Percentiles rank a stretch among this genome's conserved stretches.
These are phyloP conservation scores for Bonia amplexicaulis DNA, from an alignment of 176 grass and related monocot genomes.

Conservation along the genomic window DNA sequence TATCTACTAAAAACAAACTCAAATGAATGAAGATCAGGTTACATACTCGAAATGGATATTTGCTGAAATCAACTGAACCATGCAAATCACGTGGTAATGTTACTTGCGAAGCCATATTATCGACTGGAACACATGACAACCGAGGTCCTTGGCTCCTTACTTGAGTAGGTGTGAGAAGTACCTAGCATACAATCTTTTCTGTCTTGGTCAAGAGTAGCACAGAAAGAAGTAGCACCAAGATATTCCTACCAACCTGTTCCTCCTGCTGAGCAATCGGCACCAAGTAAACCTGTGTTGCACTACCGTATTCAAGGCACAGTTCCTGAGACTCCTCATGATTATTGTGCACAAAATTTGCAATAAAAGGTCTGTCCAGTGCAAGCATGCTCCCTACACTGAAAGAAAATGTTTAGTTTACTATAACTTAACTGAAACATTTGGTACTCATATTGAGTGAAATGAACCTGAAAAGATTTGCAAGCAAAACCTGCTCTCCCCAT, in stretches of 20 bases:
- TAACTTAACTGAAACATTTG: not conserved
- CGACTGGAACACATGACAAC: slow-evolving; percentile 17
- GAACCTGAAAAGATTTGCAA: slow-evolving; percentile 96
- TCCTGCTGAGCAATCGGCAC: slow-evolving; percentile 80
- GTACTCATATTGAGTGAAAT: slow-evolving; percentile 26
- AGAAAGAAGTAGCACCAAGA: slow-evolving; percentile 26
- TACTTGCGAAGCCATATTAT: slow-evolving; percentile 64
- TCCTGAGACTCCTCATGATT: slow-evolving; percentile 51
- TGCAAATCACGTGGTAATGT: slow-evolving; percentile 70
- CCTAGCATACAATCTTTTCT: slow-evolving; percentile 40
- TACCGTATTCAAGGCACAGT: slow-evolving; percentile 90
- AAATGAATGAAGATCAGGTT: slow-evolving; percentile 21
- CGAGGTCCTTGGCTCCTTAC: slow-evolving; percentile 62
- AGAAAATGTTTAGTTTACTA: slow-evolving; percentile 28
- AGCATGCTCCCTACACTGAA: slow-evolving; percentile 93
- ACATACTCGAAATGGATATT: slow-evolving; percentile 91
- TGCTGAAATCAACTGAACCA: slow-evolving; percentile 83
- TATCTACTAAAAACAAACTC: slow-evolving; percentile 17
- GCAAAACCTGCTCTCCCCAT: slow-evolving; percentile 88
- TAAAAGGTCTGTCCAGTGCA: slow-evolving; percentile 86
- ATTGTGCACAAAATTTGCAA: slow-evolving; percentile 45
- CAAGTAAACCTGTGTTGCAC: slow-evolving; percentile 82
- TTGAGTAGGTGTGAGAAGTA: slow-evolving; percentile 84
- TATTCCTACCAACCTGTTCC: slow-evolving; percentile 64
- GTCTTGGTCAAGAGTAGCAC: slow-evolving; percentile 18